Evolutionary conservation across 2,329 filamentous ascomycete species (phyloP).

Genomic region (Trichoderma lentiforme): DNA sequence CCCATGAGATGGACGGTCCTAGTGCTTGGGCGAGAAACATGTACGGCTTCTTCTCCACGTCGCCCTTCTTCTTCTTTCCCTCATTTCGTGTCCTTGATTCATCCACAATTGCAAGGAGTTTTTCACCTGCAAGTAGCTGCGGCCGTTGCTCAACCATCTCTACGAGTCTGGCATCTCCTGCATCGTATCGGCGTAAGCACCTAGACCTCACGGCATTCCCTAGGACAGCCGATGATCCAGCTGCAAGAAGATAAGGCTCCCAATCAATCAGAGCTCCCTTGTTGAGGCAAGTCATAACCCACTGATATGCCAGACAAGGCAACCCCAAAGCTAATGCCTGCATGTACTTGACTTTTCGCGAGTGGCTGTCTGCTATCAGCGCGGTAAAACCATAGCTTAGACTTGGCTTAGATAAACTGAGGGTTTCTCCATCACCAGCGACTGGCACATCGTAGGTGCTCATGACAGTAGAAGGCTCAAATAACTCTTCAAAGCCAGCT

Average conservation of each 20-base stretch:
- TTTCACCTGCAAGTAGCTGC: conserved; percentile 60
- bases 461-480: conserved; percentile 49
- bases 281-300: conserved; percentile 70
- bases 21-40: conserved; percentile 77
- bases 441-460: conserved; percentile 30
- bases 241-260: conserved; percentile 78
- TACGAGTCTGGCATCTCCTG: conserved; percentile 51
- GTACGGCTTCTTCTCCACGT: conserved; percentile 58
- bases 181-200: conserved; percentile 59
- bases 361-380: conserved; percentile 81
- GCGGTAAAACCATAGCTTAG: conserved; percentile 70
- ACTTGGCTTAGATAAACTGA: conserved; percentile 55
- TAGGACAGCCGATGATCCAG: conserved; percentile 75
- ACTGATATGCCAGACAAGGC: conserved; percentile 78
- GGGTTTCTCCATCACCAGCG: conserved; percentile 29
- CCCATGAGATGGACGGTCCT: conserved; percentile 68
- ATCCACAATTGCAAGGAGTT: conserved; percentile 67
- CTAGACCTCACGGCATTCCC: conserved; percentile 75
- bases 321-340: conserved; percentile 88
- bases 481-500: conserved; percentile 78
- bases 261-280: conserved; percentile 65
- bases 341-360: conserved; percentile 86
- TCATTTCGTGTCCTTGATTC: conserved; percentile 56
- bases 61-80: conserved; percentile 41
- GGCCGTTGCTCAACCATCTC: conserved; percentile 58